Evolutionary conservation across 257 asterid genomes (phyloP), one percentile per base, ranked within the genome.

Genomic region (Solanum pimpinellifolium): DNA sequence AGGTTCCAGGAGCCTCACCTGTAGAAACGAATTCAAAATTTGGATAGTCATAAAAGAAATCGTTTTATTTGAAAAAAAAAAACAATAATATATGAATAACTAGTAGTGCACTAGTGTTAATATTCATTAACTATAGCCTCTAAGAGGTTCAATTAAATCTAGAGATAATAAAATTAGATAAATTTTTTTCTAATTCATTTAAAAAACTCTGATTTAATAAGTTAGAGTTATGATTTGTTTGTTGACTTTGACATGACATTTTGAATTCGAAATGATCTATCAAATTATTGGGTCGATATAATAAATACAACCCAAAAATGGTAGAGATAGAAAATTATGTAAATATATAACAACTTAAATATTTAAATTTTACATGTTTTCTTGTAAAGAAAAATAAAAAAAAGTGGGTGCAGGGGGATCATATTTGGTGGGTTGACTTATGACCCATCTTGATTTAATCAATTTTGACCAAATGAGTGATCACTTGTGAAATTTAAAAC

Each of bases 1-100:
- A 93, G 16, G 99, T 94, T 0, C 98, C 99, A 44, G 95, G 90
- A 25, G 99, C 99, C 60, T 92, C 94, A 2, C 99, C 98, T 89
- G 95, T 4, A 78, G 1, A 78, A 29, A 2, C 84, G 16, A 1
- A 78, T 78, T 27, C 84, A 47, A 33, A 9, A 15, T 27, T 78
- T 78, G 16, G 7, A 4, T 14, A 4, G 25, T 13, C 7, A 13
- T 5, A 1, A 29, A n/a, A 6, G 11, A 65, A 23, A 23, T 23
- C 4, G 5, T 4, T 3, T 62, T 62, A 12, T 18, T 73, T 37
- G 31, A 37, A 73, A 35, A 37, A 73, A 35, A 25, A 6, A 4
- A 47, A 1, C 0, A 35, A 35, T 35, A 4, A 14, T 47, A 20
- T 41, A 11, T 41, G 25, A 23, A 33, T 33, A 41, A 12, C 2